These are phyloP conservation scores for Citrus australasica DNA, from an alignment of 345 rosid genomes.

Conservation along the genomic window DNA sequence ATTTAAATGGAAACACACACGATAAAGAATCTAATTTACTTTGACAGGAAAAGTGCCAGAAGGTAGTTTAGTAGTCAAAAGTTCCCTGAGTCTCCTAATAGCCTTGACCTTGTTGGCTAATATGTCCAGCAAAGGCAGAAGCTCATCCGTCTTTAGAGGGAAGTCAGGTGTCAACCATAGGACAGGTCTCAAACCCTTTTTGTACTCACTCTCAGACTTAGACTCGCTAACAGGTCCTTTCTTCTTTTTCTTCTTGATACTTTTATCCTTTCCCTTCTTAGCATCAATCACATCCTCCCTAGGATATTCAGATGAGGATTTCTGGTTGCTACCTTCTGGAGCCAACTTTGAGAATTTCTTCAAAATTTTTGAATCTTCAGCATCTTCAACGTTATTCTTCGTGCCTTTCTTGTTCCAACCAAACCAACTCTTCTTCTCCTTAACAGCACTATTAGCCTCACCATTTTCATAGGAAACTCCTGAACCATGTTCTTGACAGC, in stretches of 20 bases:
- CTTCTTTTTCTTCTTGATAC: slow-evolving; percentile 79
- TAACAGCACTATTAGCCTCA: slow-evolving; percentile 49
- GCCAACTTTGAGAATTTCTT: slow-evolving; percentile 72
- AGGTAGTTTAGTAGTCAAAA: slow-evolving; percentile 93
- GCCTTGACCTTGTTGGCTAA: slow-evolving; percentile 98
- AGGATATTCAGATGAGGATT: slow-evolving; percentile 46
- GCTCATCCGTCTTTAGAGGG: slow-evolving; percentile 88
- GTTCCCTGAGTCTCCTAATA: slow-evolving; percentile 93
- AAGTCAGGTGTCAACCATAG: slow-evolving; percentile 95
- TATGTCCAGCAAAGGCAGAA: slow-evolving; percentile 91
- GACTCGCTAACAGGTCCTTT: slow-evolving; percentile 48
- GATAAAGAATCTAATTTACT: slow-evolving; percentile 37
- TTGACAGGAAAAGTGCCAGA: slow-evolving; percentile 95
- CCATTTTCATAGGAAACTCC: slow-evolving; percentile 55
- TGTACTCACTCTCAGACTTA: slow-evolving; percentile 84
- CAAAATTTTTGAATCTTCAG: slow-evolving; percentile 61
- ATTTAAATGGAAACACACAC: background rate
- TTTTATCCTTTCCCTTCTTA: slow-evolving; percentile 77
- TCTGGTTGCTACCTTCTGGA: slow-evolving; percentile 64
- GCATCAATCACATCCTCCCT: slow-evolving; percentile 59
- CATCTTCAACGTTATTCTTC: slow-evolving; percentile 54
- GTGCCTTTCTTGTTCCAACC: slow-evolving; percentile 81
- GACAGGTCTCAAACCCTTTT: slow-evolving; percentile 94
- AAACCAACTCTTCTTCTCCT: slow-evolving; percentile 97
- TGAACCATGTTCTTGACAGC: slow-evolving; percentile 59